Evolutionary conservation across 2,329 filamentous ascomycete genomes (phyloP).

Genomic region (Alternaria gaisen): DNA sequence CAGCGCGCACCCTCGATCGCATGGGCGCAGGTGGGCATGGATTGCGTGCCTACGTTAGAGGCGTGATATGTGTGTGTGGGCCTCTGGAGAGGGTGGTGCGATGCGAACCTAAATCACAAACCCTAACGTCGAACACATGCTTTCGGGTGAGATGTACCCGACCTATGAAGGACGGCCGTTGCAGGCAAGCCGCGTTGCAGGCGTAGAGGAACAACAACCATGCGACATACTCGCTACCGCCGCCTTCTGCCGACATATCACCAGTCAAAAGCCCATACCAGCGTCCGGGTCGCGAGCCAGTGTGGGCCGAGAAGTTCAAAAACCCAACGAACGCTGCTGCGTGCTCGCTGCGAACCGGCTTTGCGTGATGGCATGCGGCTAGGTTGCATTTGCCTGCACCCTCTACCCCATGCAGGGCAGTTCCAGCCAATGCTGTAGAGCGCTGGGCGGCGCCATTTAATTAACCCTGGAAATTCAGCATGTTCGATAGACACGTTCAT

Average conservation of each 20-base stretch:
- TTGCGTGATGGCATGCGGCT: conserved; percentile 15
- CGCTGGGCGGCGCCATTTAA: conserved; percentile 18
- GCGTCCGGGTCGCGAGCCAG: conserved; percentile 25
- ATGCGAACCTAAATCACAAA: conserved; percentile 12
- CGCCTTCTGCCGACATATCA: conserved; percentile 26
- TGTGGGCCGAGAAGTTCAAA: conserved; percentile 23
- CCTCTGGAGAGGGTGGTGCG: conserved; percentile 5
- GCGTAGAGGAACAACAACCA: neutral
- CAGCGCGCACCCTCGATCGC: conserved; percentile 11
- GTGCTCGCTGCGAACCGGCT: conserved; percentile 14
- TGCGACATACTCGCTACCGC: conserved; percentile 7
- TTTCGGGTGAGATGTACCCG: conserved; percentile 20
- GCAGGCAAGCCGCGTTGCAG: neutral
- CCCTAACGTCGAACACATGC: conserved; percentile 4
- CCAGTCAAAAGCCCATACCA: conserved; percentile 13
- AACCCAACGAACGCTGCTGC: neutral
- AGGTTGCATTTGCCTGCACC: conserved; percentile 19
- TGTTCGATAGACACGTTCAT: conserved; percentile 28
- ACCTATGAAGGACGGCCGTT: neutral
- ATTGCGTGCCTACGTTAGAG: neutral
- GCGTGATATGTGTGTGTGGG: neutral
- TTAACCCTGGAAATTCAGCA: conserved; percentile 23
- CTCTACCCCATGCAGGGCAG: conserved; percentile 6
- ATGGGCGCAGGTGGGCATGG: conserved; percentile 3
- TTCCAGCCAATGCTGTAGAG: conserved; percentile 16